Evolutionary conservation across 306 rosid species (phyloP).

Genomic region (Medicago ruthenica): DNA sequence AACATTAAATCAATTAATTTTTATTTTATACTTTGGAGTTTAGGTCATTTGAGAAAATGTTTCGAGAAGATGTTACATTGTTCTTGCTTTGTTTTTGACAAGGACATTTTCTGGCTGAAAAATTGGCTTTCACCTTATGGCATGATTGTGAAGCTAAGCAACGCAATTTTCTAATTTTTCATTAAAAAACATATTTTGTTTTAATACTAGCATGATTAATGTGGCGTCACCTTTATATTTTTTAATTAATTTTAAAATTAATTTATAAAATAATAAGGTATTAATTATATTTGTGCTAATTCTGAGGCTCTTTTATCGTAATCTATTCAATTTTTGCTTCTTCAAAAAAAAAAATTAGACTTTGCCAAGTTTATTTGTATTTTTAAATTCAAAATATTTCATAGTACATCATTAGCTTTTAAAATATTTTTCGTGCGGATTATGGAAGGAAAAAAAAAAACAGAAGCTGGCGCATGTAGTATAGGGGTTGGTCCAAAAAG

Average conservation of each 20-base stretch:
- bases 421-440: background rate
- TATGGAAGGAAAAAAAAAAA: background rate
- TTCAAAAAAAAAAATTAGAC: background rate
- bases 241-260: background rate
- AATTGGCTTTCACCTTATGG: background rate
- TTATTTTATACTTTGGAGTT: background rate
- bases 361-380: background rate
- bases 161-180: background rate
- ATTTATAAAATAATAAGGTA: background rate
- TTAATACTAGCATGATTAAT: background rate
- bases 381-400: background rate
- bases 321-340: too few relatives aligned
- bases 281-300: background rate
- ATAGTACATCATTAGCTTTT: too few relatives aligned
- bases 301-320: too few relatives aligned
- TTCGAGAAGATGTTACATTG: background rate
- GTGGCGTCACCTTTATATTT: background rate
- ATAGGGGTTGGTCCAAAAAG: constrained; percentile 6
- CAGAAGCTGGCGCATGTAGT: background rate
- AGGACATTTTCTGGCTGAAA: background rate
- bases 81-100: background rate
- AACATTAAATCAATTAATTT: background rate
- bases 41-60: background rate
- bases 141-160: background rate
- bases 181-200: background rate